phyloP scores from a whole-genome alignment of 2,329 filamentous ascomycete genomes.

The Aspergillus neoniger region DNA sequence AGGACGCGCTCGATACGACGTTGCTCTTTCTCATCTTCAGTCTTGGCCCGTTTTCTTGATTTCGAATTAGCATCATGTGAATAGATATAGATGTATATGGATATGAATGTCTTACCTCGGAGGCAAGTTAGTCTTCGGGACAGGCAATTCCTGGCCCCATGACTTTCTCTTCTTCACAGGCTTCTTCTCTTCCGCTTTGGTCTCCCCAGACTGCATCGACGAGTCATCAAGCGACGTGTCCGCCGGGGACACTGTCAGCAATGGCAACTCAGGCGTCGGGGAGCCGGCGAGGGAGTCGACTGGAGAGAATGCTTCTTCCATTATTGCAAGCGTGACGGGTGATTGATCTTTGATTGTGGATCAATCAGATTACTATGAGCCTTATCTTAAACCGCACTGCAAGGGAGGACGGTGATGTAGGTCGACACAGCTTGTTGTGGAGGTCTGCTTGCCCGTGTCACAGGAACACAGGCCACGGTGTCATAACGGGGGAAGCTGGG shows the following conservation, averaged over 20 bases:
- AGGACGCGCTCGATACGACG: slow-evolving; percentile 95
- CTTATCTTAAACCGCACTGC: neutral
- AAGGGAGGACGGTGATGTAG: slow-evolving; percentile 3
- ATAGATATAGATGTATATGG: neutral
- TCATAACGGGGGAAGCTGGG: slow-evolving; percentile 38
- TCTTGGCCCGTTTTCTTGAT: slow-evolving; percentile 89
- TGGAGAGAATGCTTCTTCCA: slow-evolving; percentile 38
- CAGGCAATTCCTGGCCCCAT: slow-evolving; percentile 95
- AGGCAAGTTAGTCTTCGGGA: slow-evolving; percentile 93
- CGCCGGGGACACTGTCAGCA: slow-evolving; percentile 44
- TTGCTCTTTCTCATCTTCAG: slow-evolving; percentile 98
- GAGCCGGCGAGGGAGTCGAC: slow-evolving; percentile 35
- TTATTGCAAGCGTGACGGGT: slow-evolving; percentile 18
- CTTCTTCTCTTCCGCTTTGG: slow-evolving; percentile 63
- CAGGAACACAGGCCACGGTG: slow-evolving; percentile 35
- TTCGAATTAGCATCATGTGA: slow-evolving; percentile 15
- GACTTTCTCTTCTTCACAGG: slow-evolving; percentile 92
- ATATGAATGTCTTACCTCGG: slow-evolving; percentile 65
- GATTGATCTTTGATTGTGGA: slow-evolving; percentile 8
- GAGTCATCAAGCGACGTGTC: slow-evolving; percentile 41
- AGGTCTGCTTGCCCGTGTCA: slow-evolving; percentile 16
- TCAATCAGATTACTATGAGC: slow-evolving; percentile 5
- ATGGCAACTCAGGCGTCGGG: slow-evolving; percentile 36
- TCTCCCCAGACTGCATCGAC: slow-evolving; percentile 25
- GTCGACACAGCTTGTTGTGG: slow-evolving; percentile 2